These are phyloP conservation scores for Nakazawaea pomicola DNA, from an alignment of 805 yeast genomes.

Conservation along the genomic window DNA sequence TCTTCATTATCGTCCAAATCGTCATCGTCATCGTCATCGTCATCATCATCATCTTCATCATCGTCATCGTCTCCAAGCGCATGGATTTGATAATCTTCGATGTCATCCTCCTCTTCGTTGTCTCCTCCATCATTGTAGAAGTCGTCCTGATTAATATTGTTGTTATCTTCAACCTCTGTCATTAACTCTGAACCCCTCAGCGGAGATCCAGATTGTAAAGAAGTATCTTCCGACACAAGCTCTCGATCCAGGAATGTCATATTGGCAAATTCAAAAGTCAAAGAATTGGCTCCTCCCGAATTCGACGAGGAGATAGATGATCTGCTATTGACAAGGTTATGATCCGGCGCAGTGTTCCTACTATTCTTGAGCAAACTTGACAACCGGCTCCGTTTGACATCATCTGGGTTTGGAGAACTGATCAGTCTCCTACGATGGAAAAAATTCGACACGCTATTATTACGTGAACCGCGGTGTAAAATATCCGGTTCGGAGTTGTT, in stretches of 20 bases:
- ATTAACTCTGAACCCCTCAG: not conserved
- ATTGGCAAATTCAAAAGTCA: too few species aligned
- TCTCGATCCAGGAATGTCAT: too few species aligned
- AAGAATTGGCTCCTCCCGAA: too few species aligned
- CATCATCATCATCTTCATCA: slow-evolving; percentile 18
- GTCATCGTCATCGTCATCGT: slow-evolving; percentile 13
- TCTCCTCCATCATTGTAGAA: not conserved
- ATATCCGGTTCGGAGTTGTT: slow-evolving; percentile 9
- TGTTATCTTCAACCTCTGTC: not conserved
- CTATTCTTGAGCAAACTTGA: too few species aligned
- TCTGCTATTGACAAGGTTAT: too few species aligned
- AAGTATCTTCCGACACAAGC: too few species aligned
- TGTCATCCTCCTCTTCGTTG: not conserved
- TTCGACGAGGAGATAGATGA: too few species aligned
- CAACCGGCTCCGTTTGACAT: too few species aligned
- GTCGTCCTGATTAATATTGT: not conserved
- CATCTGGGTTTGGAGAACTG: slow-evolving; percentile 9
- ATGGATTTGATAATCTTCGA: not conserved
- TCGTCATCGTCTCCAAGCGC: slow-evolving; percentile 19
- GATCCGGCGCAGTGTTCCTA: too few species aligned
- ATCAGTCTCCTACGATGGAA: slow-evolving; percentile 9
- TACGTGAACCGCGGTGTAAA: slow-evolving; percentile 1
- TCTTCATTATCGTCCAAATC: slow-evolving; percentile 21
- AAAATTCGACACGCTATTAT: slow-evolving; percentile 4
- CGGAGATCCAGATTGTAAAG: slow-evolving; percentile 7